phyloP scores from a whole-genome alignment of 306 rosid genomes.

The Dalbergia oliveri region DNA sequence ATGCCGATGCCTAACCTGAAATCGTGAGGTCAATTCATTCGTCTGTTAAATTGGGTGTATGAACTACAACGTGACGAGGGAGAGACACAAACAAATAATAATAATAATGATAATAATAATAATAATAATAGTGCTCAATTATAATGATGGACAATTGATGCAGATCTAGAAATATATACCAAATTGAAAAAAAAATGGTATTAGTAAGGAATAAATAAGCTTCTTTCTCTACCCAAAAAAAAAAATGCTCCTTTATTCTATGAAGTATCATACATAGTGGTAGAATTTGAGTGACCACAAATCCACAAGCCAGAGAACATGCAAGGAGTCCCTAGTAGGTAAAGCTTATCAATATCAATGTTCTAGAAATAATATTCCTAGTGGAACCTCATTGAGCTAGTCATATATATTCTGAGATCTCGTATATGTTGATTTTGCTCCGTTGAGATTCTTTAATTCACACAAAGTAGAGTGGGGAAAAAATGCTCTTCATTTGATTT shows the following conservation, averaged over 20 bases:
- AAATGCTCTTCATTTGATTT: slow-evolving; percentile 32
- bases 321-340: background rate
- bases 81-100: background rate
- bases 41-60: background rate
- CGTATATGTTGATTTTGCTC: slow-evolving; percentile 33
- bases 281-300: slow-evolving; percentile 50
- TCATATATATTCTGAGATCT: slow-evolving; percentile 40
- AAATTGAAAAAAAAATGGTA: background rate
- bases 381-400: slow-evolving; percentile 33
- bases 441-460: slow-evolving; percentile 26
- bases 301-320: slow-evolving; percentile 43
- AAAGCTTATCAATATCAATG: slow-evolving; percentile 44
- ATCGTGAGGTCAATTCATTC: slow-evolving; percentile 29
- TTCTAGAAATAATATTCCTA: slow-evolving; percentile 36
- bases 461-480: slow-evolving; percentile 19
- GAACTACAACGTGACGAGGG: background rate
- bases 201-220: slow-evolving; percentile 20
- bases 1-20: slow-evolving; percentile 41
- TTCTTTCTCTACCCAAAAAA: slow-evolving; percentile 8
- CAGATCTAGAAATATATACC: slow-evolving; percentile 35
- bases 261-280: slow-evolving; percentile 42
- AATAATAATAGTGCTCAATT: too few species aligned
- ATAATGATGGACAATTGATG: slow-evolving; percentile 15
- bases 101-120: too few species aligned
- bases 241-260: slow-evolving; percentile 33